Conservation (phyloP, 768 basidiomycete genomes). For the Strobilomyces dryophilus region DNA sequence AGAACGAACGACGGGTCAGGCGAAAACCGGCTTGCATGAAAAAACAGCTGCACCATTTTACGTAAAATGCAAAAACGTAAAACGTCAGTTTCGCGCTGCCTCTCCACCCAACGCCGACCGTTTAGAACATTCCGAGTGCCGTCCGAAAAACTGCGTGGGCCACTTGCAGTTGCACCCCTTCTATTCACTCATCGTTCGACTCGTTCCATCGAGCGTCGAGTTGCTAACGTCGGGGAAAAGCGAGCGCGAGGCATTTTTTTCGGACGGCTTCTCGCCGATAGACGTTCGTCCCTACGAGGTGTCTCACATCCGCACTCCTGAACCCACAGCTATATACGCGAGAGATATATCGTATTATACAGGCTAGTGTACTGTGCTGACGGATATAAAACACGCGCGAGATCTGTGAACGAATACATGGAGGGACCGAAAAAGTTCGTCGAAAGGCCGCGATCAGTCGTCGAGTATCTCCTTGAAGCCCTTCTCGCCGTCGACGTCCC, state of each 20-base stretch:
- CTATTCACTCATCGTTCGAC: slow-evolving; percentile 48
- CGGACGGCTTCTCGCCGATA: slow-evolving; percentile 41
- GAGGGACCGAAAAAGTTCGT: no score
- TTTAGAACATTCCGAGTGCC: background rate
- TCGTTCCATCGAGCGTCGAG: slow-evolving; percentile 41
- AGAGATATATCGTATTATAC: slow-evolving; percentile 12
- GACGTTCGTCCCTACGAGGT: slow-evolving; percentile 60
- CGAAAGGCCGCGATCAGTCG: slow-evolving; percentile 9
- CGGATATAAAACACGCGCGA: background rate
- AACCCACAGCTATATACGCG: background rate
- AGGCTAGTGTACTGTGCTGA: slow-evolving; percentile 1
- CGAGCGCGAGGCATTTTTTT: slow-evolving; percentile 48
- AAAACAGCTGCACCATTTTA: slow-evolving; percentile 1
- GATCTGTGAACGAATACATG: background rate
- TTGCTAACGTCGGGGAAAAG: slow-evolving; percentile 52
- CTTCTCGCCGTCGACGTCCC: slow-evolving; percentile 58
- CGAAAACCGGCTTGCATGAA: background rate
- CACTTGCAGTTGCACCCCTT: slow-evolving; percentile 24
- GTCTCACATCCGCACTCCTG: slow-evolving; percentile 38
- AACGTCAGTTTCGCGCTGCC: background rate
- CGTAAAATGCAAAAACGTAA: slow-evolving; percentile 6
- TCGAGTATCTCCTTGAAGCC: slow-evolving; percentile 42
- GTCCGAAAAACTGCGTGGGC: background rate
- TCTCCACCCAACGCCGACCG: background rate
- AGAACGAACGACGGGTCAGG: background rate